Percentiles rank a stretch among this genome's conserved stretches.
Conservation (phyloP, 441 rosid species). For the Populus hybrid region DNA sequence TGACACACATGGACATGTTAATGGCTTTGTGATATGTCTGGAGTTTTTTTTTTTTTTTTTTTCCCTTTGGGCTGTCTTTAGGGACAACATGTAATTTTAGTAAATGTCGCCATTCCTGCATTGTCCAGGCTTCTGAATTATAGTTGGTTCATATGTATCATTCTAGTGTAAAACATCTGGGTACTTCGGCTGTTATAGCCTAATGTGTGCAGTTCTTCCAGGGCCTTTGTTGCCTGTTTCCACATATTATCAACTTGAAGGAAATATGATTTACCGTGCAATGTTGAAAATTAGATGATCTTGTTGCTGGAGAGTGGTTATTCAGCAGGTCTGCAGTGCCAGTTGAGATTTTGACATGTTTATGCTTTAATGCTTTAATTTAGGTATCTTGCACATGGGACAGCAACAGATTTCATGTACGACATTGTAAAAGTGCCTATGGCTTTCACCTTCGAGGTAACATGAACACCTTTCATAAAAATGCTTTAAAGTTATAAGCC, state of each 20-base stretch:
- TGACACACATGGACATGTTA: neutral
- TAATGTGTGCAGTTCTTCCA: neutral
- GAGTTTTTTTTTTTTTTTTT: too few species aligned
- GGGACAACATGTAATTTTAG: neutral
- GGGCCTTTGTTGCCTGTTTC: neutral
- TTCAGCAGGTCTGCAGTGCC: too few species aligned
- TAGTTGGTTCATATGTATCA: too few species aligned
- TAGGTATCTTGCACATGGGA: conserved; percentile 98
- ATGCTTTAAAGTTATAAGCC: neutral
- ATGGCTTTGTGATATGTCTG: neutral
- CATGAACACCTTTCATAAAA: conserved; percentile 10
- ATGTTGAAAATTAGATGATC: neutral
- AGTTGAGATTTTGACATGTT: neutral
- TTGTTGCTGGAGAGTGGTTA: too few species aligned
- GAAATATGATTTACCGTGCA: neutral
- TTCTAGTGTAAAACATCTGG: too few species aligned
- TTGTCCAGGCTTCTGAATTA: neutral
- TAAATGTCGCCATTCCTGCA: neutral
- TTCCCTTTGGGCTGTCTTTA: neutral
- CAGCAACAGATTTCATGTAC: conserved; percentile 97
- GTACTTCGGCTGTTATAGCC: neutral
- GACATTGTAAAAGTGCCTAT: conserved; percentile 81
- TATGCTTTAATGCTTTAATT: conserved; percentile 9
- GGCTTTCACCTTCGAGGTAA: conserved; percentile 99
- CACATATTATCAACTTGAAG: neutral